These are phyloP conservation scores for Pichia sp. DNA, from an alignment of 1,139 yeast genomes.

Conservation along the genomic window DNA sequence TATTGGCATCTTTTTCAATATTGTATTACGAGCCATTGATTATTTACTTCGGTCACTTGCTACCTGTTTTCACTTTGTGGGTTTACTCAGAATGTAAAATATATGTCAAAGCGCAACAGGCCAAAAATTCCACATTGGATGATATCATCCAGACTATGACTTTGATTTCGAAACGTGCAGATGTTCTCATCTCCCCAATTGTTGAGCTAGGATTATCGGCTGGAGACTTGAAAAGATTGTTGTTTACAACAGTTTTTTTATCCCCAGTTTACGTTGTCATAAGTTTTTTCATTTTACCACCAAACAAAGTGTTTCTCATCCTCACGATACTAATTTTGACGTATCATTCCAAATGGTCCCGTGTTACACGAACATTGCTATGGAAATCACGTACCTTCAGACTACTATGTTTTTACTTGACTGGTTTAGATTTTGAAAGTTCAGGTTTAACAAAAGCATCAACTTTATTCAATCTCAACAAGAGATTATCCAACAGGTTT, in stretches of 20 bases:
- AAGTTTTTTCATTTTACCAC: conserved; percentile 63
- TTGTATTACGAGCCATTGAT: conserved; percentile 70
- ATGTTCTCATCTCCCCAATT: conserved; percentile 71
- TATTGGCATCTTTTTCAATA: conserved; percentile 54
- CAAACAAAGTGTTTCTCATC: conserved; percentile 60
- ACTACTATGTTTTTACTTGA: conserved; percentile 67
- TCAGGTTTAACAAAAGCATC: conserved; percentile 33
- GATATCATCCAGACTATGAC: conserved; percentile 82
- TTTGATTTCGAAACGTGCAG: conserved; percentile 70
- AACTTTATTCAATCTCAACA: conserved; percentile 32
- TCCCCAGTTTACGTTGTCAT: conserved; percentile 78
- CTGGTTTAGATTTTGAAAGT: conserved; percentile 81
- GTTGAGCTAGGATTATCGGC: conserved; percentile 66
- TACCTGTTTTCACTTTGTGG: conserved; percentile 63
- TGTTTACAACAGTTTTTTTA: conserved; percentile 78
- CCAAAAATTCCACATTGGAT: conserved; percentile 74
- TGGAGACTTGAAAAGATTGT: conserved; percentile 71
- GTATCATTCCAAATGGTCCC: conserved; percentile 81
- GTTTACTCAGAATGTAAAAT: conserved; percentile 61
- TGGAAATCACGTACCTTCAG: conserved; percentile 81
- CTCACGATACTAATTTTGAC: conserved; percentile 64
- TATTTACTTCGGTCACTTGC: conserved; percentile 75
- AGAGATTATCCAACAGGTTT: conserved; percentile 31
- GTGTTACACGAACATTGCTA: conserved; percentile 72
- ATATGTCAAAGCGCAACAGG: conserved; percentile 47